These are phyloP conservation scores for Colletotrichum viniferum DNA, from an alignment of 2,329 filamentous ascomycete genomes.

Conservation along the genomic window DNA sequence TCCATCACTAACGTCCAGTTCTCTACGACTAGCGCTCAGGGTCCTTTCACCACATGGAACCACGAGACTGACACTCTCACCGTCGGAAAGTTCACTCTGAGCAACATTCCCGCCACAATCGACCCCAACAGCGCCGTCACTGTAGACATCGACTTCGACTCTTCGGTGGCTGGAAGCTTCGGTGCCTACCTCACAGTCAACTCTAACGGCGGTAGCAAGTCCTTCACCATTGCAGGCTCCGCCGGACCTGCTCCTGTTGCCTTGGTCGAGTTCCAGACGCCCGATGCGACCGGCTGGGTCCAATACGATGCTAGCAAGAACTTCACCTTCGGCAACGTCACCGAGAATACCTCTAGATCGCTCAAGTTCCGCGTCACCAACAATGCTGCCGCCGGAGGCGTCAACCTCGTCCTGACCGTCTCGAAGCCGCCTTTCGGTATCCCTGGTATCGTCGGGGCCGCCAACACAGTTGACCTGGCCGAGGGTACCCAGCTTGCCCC, in stretches of 20 bases:
- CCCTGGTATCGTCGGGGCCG: constrained; percentile 55
- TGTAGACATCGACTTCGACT: constrained; percentile 52
- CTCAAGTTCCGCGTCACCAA: constrained; percentile 60
- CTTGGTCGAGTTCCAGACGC: constrained; percentile 58
- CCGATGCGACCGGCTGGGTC: constrained; percentile 56
- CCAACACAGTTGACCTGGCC: constrained; percentile 60
- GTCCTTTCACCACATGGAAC: constrained; percentile 46
- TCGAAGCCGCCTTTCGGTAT: constrained; percentile 66
- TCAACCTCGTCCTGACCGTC: constrained; percentile 58
- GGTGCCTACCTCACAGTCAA: constrained; percentile 51
- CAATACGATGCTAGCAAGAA: constrained; percentile 43
- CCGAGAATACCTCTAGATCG: constrained; percentile 50
- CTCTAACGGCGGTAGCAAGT: constrained; percentile 53
- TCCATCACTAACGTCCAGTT: constrained; percentile 48
- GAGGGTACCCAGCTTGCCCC: constrained; percentile 57
- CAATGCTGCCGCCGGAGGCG: constrained; percentile 46
- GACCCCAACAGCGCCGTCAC: constrained; percentile 40
- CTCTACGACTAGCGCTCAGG: constrained; percentile 45
- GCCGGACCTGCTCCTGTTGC: constrained; percentile 54
- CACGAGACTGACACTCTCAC: constrained; percentile 37
- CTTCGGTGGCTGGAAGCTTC: constrained; percentile 50
- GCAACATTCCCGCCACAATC: constrained; percentile 49
- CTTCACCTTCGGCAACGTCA: constrained; percentile 62
- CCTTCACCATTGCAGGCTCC: constrained; percentile 52
- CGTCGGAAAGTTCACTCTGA: constrained; percentile 54